Evolutionary conservation across 768 basidiomycete species (phyloP), one percentile per base, ranked within the genome.

Genomic region (Clathrus columnatus): DNA sequence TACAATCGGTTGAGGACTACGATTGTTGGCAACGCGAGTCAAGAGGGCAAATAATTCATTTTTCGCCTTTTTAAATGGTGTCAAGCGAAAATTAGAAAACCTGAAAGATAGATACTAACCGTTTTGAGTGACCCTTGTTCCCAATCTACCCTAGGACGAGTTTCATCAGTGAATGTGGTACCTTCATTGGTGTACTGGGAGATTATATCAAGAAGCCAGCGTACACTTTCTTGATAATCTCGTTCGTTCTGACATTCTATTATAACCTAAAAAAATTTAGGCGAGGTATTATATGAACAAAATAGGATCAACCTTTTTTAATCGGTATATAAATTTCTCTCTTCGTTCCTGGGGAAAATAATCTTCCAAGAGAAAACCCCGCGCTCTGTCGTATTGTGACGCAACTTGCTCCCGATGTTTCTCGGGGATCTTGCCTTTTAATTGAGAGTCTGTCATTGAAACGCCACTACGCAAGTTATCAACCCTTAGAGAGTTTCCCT

Each of bases 211-310:
- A 91, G 70, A 5, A 91, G 72, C 89, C 89, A 91, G n/a, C 71
- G 72, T 47, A 91, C 73, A 6, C 83, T 80, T 56, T 83, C 82
- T 62, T 92, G 89, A 69, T 96, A 97, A 65, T 95, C 87, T 51
- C 84, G 77, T 69, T 95, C 92, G 64, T 85, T 84, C 70, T 96
- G 93, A 66, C 90, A 93, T 64, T 97, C 94, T 56, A 94, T 77
- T 51, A 96, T 81, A 32, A 87, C 85, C 82, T 84, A 53, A 14
- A 51, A 59, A 54, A 57, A 42, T 17, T n/a, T 10, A 49, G 28
- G 21, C 26, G n/a, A 17, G n/a, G 32, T 20, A 1, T 45, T 1
- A 27, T 23, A 21, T 7, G 48, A 27, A 48, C 14, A 24, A 30
- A 21, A 36, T 24, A 7, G 5, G 27, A 30, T n/a, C 27, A 21